phyloP scores from a whole-genome alignment of 495 filamentous ascomycete genomes.

The Pseudevernia furfuracea region DNA sequence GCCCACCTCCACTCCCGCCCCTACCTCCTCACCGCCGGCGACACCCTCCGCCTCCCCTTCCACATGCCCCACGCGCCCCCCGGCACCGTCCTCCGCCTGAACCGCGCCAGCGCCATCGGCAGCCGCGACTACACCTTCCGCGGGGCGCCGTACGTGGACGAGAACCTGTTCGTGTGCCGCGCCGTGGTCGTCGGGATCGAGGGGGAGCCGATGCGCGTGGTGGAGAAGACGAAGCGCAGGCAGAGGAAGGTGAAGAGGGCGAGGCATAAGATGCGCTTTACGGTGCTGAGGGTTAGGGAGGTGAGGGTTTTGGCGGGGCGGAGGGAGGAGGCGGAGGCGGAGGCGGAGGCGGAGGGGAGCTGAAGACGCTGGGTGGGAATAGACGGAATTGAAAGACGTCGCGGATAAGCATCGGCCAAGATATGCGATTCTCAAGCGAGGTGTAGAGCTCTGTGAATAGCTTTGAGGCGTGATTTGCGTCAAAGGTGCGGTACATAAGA shows the following conservation, averaged over 20 bases:
- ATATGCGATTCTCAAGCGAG: neutral
- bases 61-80: constrained; percentile 73
- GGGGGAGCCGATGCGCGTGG: constrained; percentile 74
- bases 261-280: constrained; percentile 80
- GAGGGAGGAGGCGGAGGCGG: constrained; percentile 55
- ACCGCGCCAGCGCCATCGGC: constrained; percentile 69
- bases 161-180: constrained; percentile 73
- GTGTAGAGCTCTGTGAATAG: neutral
- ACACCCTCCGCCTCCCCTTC: constrained; percentile 89
- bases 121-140: constrained; percentile 86
- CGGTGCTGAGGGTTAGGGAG: constrained; percentile 76
- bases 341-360: constrained; percentile 72
- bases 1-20: constrained; percentile 78
- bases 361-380: constrained; percentile 66
- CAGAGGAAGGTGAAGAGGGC: constrained; percentile 64
- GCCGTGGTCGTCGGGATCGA: constrained; percentile 82
- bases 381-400: constrained; percentile 41
- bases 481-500: neutral
- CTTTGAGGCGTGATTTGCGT: neutral
- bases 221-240: constrained; percentile 91
- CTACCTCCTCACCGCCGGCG: constrained; percentile 84
- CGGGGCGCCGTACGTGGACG: constrained; percentile 68
- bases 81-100: constrained; percentile 78
- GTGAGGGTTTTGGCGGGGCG: constrained; percentile 68
- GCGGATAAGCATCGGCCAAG: neutral